Evolutionary conservation across 2,329 filamentous ascomycete species (phyloP), one percentile per base, ranked within the genome.

Genomic region (Colletotrichum chrysophilum): DNA sequence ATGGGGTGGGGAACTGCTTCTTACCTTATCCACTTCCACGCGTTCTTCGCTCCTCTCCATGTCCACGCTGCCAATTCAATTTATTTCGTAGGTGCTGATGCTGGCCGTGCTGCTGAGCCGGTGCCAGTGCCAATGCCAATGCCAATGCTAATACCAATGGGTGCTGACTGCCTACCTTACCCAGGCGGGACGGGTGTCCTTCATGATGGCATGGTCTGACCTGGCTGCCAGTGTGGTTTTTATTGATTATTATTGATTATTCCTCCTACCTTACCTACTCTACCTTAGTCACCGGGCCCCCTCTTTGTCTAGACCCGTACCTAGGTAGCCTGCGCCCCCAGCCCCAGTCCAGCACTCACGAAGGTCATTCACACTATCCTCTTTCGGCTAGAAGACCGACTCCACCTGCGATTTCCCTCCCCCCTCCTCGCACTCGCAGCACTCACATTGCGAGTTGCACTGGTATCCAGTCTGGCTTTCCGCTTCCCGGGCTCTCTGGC

Each of bases 341-440:
- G 56, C 32, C 71, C 60, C 26, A 62, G 52, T 28, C 61, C 72
- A 72, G 43, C 43, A 52, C 43, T 52, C 43, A 10, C 43, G 43
- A 52, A 13, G 62, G 26, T 24, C 56, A 56, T 73, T 21, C n/a
- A 14, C 64, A 68, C 73, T 75, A 75, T 68, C 73, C 64, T 60
- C 43, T 56, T 75, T 68, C 30, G 73, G 73, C 32, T 75, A 75
- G 70, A 52, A 13, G 21, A 28, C 60, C 70, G 64, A 60, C 70
- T 73, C 73, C 73, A 75, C 73, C 21, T 30, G 10, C n/a, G 34
- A 26, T 55, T 73, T 72, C 64, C 70, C 36, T 71, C 61, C 61
- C 69, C 73, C 64, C 73, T 60, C 70, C 66, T 52, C 38, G 62
- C 62, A 69, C 10, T 66, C 26, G 30, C 34, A 60, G 34, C 61